Percentiles rank a stretch among this genome's conserved stretches.
These are phyloP conservation scores for Whalleya microplaca DNA, from an alignment of 2,329 filamentous ascomycete species.

Conservation along the genomic window DNA sequence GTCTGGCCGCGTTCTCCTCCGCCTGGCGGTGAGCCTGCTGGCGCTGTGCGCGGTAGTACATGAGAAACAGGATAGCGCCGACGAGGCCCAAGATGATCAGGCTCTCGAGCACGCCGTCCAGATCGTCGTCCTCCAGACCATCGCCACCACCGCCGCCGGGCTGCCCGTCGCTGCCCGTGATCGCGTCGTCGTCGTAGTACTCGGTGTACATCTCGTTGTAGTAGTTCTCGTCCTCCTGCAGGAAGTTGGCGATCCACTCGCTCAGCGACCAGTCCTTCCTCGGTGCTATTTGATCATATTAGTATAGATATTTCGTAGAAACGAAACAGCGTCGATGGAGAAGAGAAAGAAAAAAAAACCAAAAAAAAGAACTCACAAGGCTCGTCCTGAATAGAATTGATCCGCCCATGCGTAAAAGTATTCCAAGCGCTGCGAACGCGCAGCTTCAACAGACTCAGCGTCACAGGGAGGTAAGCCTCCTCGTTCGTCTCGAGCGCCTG, in stretches of 20 bases:
- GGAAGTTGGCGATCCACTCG: slow-evolving; percentile 87
- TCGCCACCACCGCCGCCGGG: slow-evolving; percentile 60
- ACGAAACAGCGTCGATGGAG: background rate
- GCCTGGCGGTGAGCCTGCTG: slow-evolving; percentile 57
- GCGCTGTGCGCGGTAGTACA: slow-evolving; percentile 79
- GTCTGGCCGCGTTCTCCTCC: slow-evolving; percentile 36
- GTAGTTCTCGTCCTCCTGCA: slow-evolving; percentile 68
- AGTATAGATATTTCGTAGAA: slow-evolving; percentile 24
- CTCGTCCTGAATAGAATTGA: slow-evolving; percentile 92
- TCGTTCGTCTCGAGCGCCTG: slow-evolving; percentile 87
- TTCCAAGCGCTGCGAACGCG: slow-evolving; percentile 92
- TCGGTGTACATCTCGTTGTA: slow-evolving; percentile 66
- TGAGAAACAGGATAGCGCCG: slow-evolving; percentile 72
- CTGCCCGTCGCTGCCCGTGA: slow-evolving; percentile 58
- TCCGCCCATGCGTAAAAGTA: slow-evolving; percentile 82
- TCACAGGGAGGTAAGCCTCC: slow-evolving; percentile 93
- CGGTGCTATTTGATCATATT: slow-evolving; percentile 53
- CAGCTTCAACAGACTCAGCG: slow-evolving; percentile 84
- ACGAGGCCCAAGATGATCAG: slow-evolving; percentile 81
- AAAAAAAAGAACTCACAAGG: slow-evolving; percentile 68
- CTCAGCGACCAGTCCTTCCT: slow-evolving; percentile 76
- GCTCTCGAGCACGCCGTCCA: slow-evolving; percentile 83
- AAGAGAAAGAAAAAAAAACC: too few relatives aligned
- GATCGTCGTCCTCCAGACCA: slow-evolving; percentile 60
- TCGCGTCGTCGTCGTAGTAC: slow-evolving; percentile 58